Percentiles rank a stretch among this genome's conserved stretches.
Conservation (phyloP, 2,329 filamentous ascomycete species). For the Xylariaceae sp. region DNA sequence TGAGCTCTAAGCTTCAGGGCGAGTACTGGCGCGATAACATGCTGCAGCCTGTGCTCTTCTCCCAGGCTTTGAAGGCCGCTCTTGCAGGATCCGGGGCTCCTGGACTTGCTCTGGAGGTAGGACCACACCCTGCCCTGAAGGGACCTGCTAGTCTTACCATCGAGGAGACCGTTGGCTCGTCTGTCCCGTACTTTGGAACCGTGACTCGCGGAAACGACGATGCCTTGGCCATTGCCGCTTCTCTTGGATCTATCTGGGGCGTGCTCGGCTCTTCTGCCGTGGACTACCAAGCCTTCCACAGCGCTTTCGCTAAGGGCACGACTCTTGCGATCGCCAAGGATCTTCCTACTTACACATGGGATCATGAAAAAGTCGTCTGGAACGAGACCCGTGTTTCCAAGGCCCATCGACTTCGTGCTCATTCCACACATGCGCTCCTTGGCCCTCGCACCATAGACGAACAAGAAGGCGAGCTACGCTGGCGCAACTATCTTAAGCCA, state of each 20-base stretch:
- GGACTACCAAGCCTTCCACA: conserved; percentile 1
- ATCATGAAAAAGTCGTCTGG: conserved; percentile 6
- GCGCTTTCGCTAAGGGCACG: not conserved
- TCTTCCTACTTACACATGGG: conserved; percentile 6
- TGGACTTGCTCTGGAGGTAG: conserved; percentile 9
- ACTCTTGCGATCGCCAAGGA: conserved; percentile 3
- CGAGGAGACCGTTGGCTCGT: conserved; percentile 1
- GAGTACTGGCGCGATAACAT: conserved; percentile 12
- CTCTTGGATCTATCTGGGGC: conserved; percentile 5
- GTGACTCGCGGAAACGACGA: conserved; percentile 6
- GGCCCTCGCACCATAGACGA: not conserved
- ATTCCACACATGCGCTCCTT: not conserved
- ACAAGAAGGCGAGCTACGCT: not conserved
- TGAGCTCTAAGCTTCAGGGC: conserved; percentile 1
- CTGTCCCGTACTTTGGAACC: conserved; percentile 6
- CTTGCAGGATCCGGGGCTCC: conserved; percentile 1
- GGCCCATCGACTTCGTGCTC: not conserved
- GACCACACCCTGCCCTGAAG: conserved; percentile 12
- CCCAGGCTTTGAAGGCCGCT: conserved; percentile 6
- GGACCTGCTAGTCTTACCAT: conserved; percentile 5
- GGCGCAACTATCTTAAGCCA: conserved; percentile 3
- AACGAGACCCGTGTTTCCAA: conserved; percentile 5
- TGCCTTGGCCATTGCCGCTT: not conserved
- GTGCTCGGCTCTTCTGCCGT: conserved; percentile 1
- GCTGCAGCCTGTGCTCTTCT: conserved; percentile 10